These are phyloP conservation scores for Phytophthora ohioensis DNA, from an alignment of 352 stramenopile genomes.

Conservation along the genomic window DNA sequence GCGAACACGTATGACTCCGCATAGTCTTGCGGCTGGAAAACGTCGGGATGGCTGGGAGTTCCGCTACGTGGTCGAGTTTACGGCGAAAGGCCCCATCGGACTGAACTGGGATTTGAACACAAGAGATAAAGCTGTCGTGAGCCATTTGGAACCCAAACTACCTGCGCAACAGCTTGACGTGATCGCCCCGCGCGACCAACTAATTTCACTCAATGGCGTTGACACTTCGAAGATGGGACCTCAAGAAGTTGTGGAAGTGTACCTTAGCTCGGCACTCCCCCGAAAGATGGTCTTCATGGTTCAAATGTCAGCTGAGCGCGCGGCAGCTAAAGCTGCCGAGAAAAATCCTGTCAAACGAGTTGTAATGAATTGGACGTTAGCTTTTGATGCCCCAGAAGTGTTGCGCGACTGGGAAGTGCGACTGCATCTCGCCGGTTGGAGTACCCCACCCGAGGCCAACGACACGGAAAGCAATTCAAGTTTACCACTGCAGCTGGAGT, in stretches of 20 bases:
- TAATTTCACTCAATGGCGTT: constrained; percentile 74
- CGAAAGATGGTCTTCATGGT: constrained; percentile 65
- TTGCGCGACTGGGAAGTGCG: constrained; percentile 59
- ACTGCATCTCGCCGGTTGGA: constrained; percentile 72
- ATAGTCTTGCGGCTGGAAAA: constrained; percentile 49
- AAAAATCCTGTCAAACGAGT: constrained; percentile 28
- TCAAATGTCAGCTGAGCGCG: constrained; percentile 38
- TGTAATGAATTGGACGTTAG: constrained; percentile 62
- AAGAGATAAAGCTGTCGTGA: constrained; percentile 60
- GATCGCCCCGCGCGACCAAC: constrained; percentile 62
- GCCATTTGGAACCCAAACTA: constrained; percentile 61
- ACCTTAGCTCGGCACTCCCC: constrained; percentile 49
- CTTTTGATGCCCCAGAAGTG: constrained; percentile 54
- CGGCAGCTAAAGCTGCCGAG: constrained; percentile 20
- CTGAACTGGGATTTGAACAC: constrained; percentile 78
- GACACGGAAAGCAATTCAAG: constrained; percentile 10
- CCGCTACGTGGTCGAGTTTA: constrained; percentile 73
- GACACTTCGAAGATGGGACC: constrained; percentile 67
- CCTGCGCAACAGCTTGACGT: constrained; percentile 56
- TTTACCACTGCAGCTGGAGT: constrained; percentile 35
- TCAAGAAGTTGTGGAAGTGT: constrained; percentile 60
- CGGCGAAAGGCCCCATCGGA: constrained; percentile 60
- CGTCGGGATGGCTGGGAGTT: constrained; percentile 62
- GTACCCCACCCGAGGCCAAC: constrained; percentile 39
- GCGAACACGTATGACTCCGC: constrained; percentile 63